A percentile compares a stretch with the other conserved stretches of the same genome.
phyloP scores from a whole-genome alignment of 805 yeast species.

The Danielia oregonensis region DNA sequence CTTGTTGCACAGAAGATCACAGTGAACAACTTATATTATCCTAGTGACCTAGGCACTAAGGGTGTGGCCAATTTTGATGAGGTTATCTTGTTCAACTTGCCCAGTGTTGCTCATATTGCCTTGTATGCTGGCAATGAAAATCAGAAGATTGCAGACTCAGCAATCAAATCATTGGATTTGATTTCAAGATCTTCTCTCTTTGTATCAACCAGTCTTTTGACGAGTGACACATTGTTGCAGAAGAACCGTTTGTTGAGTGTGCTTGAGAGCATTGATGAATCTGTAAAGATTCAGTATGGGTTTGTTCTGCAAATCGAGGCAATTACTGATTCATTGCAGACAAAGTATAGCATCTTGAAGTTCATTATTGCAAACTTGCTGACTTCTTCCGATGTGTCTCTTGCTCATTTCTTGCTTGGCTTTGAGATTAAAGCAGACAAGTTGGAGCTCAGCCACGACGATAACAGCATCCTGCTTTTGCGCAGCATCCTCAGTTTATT shows the following conservation, averaged over 20 bases:
- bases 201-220: slow-evolving; percentile 16
- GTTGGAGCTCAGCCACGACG: slow-evolving; percentile 49
- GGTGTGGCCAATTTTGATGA: slow-evolving; percentile 67
- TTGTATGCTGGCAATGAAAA: slow-evolving; percentile 64
- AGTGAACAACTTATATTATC: slow-evolving; percentile 33
- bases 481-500: slow-evolving; percentile 50
- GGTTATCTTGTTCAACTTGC: slow-evolving; percentile 65
- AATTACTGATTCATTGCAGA: slow-evolving; percentile 31
- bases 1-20: slow-evolving; percentile 19
- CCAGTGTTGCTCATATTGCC: slow-evolving; percentile 69
- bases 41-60: slow-evolving; percentile 49
- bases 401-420: slow-evolving; percentile 78
- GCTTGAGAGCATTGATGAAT: slow-evolving; percentile 74
- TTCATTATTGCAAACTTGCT: slow-evolving; percentile 51
- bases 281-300: slow-evolving; percentile 66
- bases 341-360: slow-evolving; percentile 57
- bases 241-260: slow-evolving; percentile 65
- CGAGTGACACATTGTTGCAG: slow-evolving; percentile 29
- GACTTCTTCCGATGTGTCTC: slow-evolving; percentile 42
- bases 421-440: slow-evolving; percentile 48
- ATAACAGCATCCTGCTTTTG: slow-evolving; percentile 44
- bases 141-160: slow-evolving; percentile 44
- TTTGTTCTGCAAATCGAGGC: slow-evolving; percentile 60
- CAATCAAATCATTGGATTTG: slow-evolving; percentile 51
- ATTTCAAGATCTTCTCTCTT: slow-evolving; percentile 51